Evolutionary conservation across 331 rosid genomes (phyloP).

Genomic region (Quercus lobata): DNA sequence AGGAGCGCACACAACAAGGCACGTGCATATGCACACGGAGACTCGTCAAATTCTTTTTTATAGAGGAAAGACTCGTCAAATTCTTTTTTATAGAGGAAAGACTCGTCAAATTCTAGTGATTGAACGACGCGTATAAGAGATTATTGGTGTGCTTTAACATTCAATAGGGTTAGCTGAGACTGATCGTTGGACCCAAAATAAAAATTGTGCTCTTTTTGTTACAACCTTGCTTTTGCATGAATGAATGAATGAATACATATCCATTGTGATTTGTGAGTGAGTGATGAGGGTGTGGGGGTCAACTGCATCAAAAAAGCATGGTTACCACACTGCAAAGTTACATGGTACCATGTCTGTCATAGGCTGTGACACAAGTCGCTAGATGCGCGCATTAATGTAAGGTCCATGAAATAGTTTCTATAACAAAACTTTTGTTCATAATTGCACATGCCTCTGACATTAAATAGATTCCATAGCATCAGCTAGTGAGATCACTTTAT

Average conservation of each 20-base stretch:
- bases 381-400: not conserved
- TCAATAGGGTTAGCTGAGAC: not conserved
- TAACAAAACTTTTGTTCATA: not conserved
- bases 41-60: not conserved
- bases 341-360: not conserved
- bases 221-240: no score
- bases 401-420: not conserved
- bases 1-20: conserved; percentile 18
- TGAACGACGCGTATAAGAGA: not conserved
- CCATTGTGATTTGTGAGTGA: no score
- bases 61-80: not conserved
- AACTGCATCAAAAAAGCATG: no score
- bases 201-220: not conserved
- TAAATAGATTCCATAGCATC: not conserved
- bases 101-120: not conserved
- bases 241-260: no score
- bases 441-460: conserved; percentile 7
- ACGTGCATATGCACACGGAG: conserved; percentile 35
- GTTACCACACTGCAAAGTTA: not conserved
- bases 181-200: not conserved
- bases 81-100: not conserved
- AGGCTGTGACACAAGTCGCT: not conserved
- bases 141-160: not conserved
- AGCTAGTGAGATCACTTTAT: not conserved
- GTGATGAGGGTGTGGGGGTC: no score